phyloP scores from a whole-genome alignment of 164 flowering plant genomes.

The Macadamia integrifolia region DNA sequence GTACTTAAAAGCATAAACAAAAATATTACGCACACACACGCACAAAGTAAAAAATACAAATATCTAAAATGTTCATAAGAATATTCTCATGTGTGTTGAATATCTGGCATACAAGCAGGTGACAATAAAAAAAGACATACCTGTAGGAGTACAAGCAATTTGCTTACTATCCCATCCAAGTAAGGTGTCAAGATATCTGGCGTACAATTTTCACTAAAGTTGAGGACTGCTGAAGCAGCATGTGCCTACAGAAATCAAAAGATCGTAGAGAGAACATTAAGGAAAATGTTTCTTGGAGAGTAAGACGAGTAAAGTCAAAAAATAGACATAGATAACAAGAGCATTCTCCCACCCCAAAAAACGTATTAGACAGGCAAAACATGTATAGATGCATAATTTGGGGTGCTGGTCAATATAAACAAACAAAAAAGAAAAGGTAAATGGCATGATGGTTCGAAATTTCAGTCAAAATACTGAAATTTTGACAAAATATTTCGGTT shows the following conservation, averaged over 20 bases:
- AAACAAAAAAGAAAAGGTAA: no score
- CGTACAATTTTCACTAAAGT: constrained; percentile 27
- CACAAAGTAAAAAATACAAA: not conserved
- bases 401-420: no score
- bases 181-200: constrained; percentile 28
- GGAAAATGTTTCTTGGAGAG: not conserved
- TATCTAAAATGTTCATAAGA: not conserved
- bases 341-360: no score
- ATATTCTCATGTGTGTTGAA: no score
- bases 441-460: no score
- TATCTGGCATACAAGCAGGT: not conserved
- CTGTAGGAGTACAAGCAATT: constrained; percentile 27
- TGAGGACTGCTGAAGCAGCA: constrained; percentile 32
- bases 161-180: constrained; percentile 24
- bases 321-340: no score
- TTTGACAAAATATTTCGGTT: no score
- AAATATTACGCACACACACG: not conserved
- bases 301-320: no score
- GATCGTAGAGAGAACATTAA: not conserved
- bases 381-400: no score
- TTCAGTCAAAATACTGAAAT: no score
- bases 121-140: constrained; percentile 4
- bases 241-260: constrained; percentile 20
- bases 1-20: no score
- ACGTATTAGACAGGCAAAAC: no score